Percentiles rank a stretch among this genome's conserved stretches.
Evolutionary conservation across 164 flowering plant species (phyloP).

Genomic region (Annona squamosa): DNA sequence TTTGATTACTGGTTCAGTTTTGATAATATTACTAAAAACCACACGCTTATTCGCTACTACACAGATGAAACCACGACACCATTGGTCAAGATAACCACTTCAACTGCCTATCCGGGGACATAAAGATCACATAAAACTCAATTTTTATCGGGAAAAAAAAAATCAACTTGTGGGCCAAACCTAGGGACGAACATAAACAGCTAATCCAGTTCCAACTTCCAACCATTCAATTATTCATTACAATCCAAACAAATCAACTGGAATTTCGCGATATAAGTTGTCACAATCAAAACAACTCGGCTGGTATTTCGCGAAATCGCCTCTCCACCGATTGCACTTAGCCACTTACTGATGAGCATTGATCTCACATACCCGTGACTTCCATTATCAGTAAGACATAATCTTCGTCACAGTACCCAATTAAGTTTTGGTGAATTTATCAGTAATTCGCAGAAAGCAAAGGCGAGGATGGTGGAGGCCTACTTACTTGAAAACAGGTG

Average conservation of each 20-base stretch:
- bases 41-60: too few relatives aligned
- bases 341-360: neutral
- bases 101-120: neutral
- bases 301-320: neutral
- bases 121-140: neutral
- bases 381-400: neutral
- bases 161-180: neutral
- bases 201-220: neutral
- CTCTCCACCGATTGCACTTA: neutral
- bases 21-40: too few relatives aligned
- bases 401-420: neutral
- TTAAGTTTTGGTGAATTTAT: neutral
- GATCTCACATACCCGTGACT: neutral
- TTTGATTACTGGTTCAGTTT: too few relatives aligned
- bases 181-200: neutral
- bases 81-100: neutral
- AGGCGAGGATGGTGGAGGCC: neutral
- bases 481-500: constrained; percentile 60
- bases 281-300: neutral
- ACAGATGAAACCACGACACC: neutral
- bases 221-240: neutral
- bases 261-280: neutral
- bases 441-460: neutral
- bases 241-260: neutral
- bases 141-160: too few relatives aligned